Evolutionary conservation across 1,284 basidiomycete genomes (phyloP).

Genomic region (Ceratobasidium sp.): DNA sequence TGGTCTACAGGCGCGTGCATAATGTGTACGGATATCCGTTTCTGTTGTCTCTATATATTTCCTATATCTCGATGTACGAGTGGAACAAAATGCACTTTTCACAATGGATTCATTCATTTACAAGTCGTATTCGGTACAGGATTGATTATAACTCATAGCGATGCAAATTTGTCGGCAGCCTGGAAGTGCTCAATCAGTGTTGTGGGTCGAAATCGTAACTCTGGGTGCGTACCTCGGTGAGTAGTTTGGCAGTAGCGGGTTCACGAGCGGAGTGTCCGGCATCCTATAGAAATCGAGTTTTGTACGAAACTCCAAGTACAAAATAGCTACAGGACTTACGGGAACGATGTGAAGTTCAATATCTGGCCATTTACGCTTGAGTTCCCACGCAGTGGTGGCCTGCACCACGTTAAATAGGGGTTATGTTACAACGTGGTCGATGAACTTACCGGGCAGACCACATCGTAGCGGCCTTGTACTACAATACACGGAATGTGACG

Average conservation of each 20-base stretch:
- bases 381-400: conserved; percentile 70
- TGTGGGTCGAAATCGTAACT: neutral
- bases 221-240: conserved; percentile 65
- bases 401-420: conserved; percentile 53
- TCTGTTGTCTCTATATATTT: conserved; percentile 15
- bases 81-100: conserved; percentile 7
- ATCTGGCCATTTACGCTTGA: conserved; percentile 87
- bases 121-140: neutral
- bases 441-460: conserved; percentile 71
- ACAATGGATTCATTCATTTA: conserved; percentile 22
- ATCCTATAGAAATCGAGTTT: conserved; percentile 53
- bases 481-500: conserved; percentile 84
- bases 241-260: conserved; percentile 70
- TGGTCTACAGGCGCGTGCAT: conserved; percentile 20
- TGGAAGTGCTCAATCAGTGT: conserved; percentile 40
- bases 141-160: conserved; percentile 44
- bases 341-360: conserved; percentile 78
- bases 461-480: conserved; percentile 89
- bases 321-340: neutral
- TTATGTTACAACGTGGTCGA: neutral
- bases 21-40: conserved; percentile 33
- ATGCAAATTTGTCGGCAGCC: conserved; percentile 57
- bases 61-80: conserved; percentile 29
- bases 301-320: neutral
- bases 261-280: conserved; percentile 91